A percentile compares a stretch with the other conserved stretches of the same genome.
These are phyloP conservation scores for Agastache rugosa DNA, from an alignment of 257 asterid species.

Conservation along the genomic window DNA sequence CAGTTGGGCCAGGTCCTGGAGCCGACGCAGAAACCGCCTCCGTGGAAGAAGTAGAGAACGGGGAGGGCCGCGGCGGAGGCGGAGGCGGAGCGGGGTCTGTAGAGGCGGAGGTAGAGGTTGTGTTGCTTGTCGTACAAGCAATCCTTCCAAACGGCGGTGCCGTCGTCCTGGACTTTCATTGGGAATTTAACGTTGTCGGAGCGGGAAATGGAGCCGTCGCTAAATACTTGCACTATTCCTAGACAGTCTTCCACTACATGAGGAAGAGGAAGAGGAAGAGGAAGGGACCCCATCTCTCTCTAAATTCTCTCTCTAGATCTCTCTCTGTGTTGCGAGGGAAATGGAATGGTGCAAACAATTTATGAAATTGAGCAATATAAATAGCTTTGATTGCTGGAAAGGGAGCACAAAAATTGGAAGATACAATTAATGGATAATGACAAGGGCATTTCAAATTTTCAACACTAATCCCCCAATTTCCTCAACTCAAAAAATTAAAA, in stretches of 20 bases:
- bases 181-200: slow-evolving; percentile 40
- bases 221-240: slow-evolving; percentile 52
- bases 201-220: slow-evolving; percentile 69
- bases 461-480: no score
- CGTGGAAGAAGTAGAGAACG: slow-evolving; percentile 63
- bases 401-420: neutral
- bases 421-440: slow-evolving; percentile 28
- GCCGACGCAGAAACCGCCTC: slow-evolving; percentile 85
- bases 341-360: neutral
- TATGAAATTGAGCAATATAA: neutral
- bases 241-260: slow-evolving; percentile 57
- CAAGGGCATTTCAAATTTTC: slow-evolving; percentile 5
- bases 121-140: slow-evolving; percentile 43
- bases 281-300: slow-evolving; percentile 55
- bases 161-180: slow-evolving; percentile 57
- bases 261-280: slow-evolving; percentile 34
- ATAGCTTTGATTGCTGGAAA: slow-evolving; percentile 29
- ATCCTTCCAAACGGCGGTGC: slow-evolving; percentile 74
- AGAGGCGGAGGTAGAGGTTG: slow-evolving; percentile 69
- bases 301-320: neutral
- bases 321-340: neutral
- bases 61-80: slow-evolving; percentile 46
- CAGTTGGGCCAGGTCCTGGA: slow-evolving; percentile 74
- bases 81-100: slow-evolving; percentile 47
- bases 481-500: no score